Base-by-base conservation (phyloP, 441 rosid genomes). In the Eutrema salsugineum region DNA sequence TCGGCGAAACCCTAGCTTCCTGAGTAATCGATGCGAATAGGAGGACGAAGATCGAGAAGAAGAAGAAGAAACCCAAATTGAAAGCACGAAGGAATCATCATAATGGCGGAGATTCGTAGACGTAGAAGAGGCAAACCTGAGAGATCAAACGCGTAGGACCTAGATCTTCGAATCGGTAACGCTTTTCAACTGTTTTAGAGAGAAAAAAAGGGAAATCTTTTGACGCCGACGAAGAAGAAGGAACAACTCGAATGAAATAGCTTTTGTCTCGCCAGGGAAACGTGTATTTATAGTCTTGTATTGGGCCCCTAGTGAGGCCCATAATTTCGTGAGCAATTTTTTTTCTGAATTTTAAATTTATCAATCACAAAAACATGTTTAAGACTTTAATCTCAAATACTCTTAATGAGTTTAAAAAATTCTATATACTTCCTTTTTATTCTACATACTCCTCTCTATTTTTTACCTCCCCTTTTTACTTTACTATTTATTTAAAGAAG, bases 61-160 rank as follows among this genome's bases (percentile, higher is more conserved):
- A 16, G 73, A 51, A 16, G 56, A 16, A 11, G 49, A 58, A 58
- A 50, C 75, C 62, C 19, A 39, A 39, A 48, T 6, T 12, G 50
- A 71, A 77, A 71, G 69, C 30, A 50, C 9, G 59, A 75, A 30
- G 77, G 60, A 15, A 55, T 19, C 75, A 63, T 68, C 75, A 4
- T 61, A 36, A 53, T 53, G 50, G 46, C 40, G 40, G 42, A 70
- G 63, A 43, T 17, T 12, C 22, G 68, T 50, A 71, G 76, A 9
- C 65, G 77, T 38, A 55, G 60, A 3, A 68, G 74, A 75, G 68
- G 70, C 74, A 68, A 75, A 75, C 78, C 46, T 40, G 46, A 14
- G 46, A 14, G 46, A 40, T 14, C 46, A 40, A 40, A 40, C 16
- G 46, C 44, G 44, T 5, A 24, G 8, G 14, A 50, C 40, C 22